phyloP scores from a whole-genome alignment of 2,329 filamentous ascomycete species.

The Pseudogymnoascus sp. region DNA sequence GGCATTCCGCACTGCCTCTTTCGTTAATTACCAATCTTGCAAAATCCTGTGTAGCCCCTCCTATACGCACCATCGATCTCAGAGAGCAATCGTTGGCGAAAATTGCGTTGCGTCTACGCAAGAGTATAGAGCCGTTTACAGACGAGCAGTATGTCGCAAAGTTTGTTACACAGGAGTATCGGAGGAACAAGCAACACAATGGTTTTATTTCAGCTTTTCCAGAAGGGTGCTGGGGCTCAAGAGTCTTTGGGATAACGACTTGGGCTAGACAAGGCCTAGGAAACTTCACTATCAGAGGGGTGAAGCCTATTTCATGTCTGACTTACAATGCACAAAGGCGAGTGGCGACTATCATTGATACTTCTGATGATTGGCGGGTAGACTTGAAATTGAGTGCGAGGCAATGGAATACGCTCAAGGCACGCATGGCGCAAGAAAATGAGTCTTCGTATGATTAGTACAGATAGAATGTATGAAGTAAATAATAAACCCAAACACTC shows the following conservation, averaged over 20 bases:
- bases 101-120: not conserved
- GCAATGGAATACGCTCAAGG: not conserved
- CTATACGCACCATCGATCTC: not conserved
- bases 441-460: not conserved
- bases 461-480: not conserved
- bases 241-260: not conserved
- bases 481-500: not conserved
- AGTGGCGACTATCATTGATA: not conserved
- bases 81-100: not conserved
- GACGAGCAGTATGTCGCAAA: not conserved
- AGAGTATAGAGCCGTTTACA: not conserved
- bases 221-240: not conserved
- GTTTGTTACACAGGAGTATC: not conserved
- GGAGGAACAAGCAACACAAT: not conserved
- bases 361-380: not conserved
- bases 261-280: not conserved
- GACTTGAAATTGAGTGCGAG: not conserved
- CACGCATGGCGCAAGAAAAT: not conserved
- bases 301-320: not conserved
- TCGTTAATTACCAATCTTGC: not conserved
- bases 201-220: not conserved
- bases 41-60: not conserved
- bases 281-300: not conserved
- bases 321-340: not conserved
- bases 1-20: not conserved